Evolutionary conservation across 331 rosid genomes (phyloP).

Genomic region (Prunus yedoensis): DNA sequence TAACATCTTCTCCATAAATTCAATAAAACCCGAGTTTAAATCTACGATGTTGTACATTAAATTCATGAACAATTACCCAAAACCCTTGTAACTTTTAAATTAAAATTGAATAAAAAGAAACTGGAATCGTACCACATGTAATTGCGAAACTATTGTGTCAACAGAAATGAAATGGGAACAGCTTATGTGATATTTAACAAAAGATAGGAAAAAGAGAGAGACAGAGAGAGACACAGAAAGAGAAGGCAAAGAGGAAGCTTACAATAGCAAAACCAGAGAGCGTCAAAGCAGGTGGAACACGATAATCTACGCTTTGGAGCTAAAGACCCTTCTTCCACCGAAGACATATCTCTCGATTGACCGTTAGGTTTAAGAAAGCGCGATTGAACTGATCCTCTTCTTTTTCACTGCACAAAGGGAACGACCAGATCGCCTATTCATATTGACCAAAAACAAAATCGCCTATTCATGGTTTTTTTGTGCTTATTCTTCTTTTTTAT

Average conservation of each 20-base stretch:
- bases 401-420: not conserved
- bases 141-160: not conserved
- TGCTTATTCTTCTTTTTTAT: not conserved
- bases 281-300: constrained; percentile 59
- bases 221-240: not conserved
- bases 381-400: not conserved
- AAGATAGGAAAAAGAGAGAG: too few relatives aligned
- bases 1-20: not conserved
- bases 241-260: constrained; percentile 9
- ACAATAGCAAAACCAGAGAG: constrained; percentile 92
- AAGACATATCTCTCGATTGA: constrained; percentile 26
- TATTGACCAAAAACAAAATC: not conserved
- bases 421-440: not conserved
- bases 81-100: not conserved
- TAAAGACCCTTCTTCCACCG: constrained; percentile 26
- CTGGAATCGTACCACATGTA: not conserved
- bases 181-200: too few relatives aligned
- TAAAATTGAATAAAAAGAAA: not conserved
- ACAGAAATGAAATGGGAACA: not conserved
- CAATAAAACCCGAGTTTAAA: not conserved
- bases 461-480: not conserved
- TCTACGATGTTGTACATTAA: not conserved
- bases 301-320: constrained; percentile 38
- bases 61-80: not conserved
- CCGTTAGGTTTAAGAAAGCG: not conserved